These are phyloP conservation scores for Blastobotrys peoriensis DNA, from an alignment of 805 yeast genomes.

Conservation along the genomic window DNA sequence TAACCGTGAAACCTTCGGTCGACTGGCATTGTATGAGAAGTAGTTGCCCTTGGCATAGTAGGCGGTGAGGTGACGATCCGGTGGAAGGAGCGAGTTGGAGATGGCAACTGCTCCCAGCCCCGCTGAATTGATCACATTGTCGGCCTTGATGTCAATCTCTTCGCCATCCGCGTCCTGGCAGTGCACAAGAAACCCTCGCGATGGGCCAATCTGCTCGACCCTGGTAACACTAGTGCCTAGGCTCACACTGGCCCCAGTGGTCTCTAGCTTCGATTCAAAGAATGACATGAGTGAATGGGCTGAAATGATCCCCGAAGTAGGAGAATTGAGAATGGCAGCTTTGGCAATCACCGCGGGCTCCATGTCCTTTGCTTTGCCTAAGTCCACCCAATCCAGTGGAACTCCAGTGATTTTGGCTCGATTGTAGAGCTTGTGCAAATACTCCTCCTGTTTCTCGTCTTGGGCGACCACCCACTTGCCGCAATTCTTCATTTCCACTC, in stretches of 20 bases:
- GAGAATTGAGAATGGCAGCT: conserved; percentile 60
- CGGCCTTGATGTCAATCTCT: conserved; percentile 33
- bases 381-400: conserved; percentile 51
- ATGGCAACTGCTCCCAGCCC: conserved; percentile 72
- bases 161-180: conserved; percentile 21
- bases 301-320: conserved; percentile 78
- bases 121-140: conserved; percentile 66
- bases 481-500: conserved; percentile 54
- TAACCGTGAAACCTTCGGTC: conserved; percentile 48
- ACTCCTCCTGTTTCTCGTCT: conserved; percentile 52
- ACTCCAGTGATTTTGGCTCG: conserved; percentile 47
- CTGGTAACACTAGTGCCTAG: conserved; percentile 52
- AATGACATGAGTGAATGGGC: conserved; percentile 72
- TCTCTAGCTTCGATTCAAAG: conserved; percentile 48
- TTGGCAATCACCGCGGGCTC: conserved; percentile 68
- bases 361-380: conserved; percentile 36
- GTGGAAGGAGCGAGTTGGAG: conserved; percentile 64
- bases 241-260: conserved; percentile 58
- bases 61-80: conserved; percentile 48
- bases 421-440: conserved; percentile 46
- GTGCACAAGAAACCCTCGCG: conserved; percentile 20
- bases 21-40: conserved; percentile 47
- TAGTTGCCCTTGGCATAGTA: conserved; percentile 84
- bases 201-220: conserved; percentile 21
- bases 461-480: conserved; percentile 87